These are phyloP conservation scores for Pythium phragmitis DNA, from an alignment of 352 stramenopile genomes.

Conservation along the genomic window DNA sequence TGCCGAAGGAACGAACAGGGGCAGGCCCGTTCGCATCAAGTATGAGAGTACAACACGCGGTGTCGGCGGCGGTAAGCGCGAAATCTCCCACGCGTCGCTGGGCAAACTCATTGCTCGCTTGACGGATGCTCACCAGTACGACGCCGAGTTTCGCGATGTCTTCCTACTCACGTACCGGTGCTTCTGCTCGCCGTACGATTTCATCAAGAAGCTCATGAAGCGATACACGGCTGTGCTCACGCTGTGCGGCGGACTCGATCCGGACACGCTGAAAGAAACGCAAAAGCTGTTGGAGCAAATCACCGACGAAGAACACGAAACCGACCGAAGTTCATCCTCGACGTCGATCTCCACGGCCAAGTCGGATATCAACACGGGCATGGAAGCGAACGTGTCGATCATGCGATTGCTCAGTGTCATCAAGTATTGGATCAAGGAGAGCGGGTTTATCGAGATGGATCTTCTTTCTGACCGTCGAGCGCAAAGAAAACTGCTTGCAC, in stretches of 20 bases:
- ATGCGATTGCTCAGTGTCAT: slow-evolving; percentile 85
- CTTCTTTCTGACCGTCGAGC: slow-evolving; percentile 59
- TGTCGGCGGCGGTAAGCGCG: slow-evolving; percentile 56
- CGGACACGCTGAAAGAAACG: slow-evolving; percentile 54
- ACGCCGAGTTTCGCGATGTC: slow-evolving; percentile 83
- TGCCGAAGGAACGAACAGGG: slow-evolving; percentile 18
- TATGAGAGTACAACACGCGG: slow-evolving; percentile 67
- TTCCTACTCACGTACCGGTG: slow-evolving; percentile 83
- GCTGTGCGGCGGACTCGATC: slow-evolving; percentile 49
- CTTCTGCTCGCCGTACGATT: slow-evolving; percentile 83
- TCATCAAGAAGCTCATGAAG: slow-evolving; percentile 88
- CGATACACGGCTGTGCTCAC: slow-evolving; percentile 76
- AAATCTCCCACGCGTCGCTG: slow-evolving; percentile 86
- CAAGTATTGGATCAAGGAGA: slow-evolving; percentile 90
- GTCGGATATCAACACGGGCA: slow-evolving; percentile 77
- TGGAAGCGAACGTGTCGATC: slow-evolving; percentile 84
- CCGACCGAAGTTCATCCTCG: slow-evolving; percentile 49
- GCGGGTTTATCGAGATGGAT: slow-evolving; percentile 80
- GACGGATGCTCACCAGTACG: slow-evolving; percentile 84
- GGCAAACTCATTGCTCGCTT: slow-evolving; percentile 81
- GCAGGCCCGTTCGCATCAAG: slow-evolving; percentile 63
- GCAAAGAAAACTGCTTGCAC: slow-evolving; percentile 71
- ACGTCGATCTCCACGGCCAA: slow-evolving; percentile 68
- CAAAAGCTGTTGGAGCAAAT: slow-evolving; percentile 69
- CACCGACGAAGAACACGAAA: slow-evolving; percentile 61